Percentiles rank a stretch among this genome's conserved stretches.
Conservation (phyloP, 2,329 filamentous ascomycete genomes). For the Dactylonectria estremocensis region DNA sequence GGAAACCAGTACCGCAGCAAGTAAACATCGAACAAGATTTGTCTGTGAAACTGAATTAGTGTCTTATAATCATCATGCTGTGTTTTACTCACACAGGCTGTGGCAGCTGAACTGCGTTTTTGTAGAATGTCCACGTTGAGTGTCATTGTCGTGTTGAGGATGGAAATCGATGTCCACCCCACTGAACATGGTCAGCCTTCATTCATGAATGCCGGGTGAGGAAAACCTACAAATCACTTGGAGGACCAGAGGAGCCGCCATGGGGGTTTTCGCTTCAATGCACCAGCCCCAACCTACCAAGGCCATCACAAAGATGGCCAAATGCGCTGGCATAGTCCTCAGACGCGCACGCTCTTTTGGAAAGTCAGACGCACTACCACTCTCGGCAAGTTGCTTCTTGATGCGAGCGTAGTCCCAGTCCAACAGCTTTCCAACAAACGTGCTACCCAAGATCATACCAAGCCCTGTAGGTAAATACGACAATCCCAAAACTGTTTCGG, state of each 20-base stretch:
- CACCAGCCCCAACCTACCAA: slow-evolving; percentile 28
- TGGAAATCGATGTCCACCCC: slow-evolving; percentile 30
- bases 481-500: slow-evolving; percentile 51
- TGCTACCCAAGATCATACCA: slow-evolving; percentile 63
- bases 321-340: slow-evolving; percentile 19
- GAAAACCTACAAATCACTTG: slow-evolving; percentile 26
- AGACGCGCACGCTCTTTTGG: slow-evolving; percentile 26
- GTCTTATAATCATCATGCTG: not conserved
- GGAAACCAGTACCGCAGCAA: slow-evolving; percentile 29
- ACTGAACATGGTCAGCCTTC: slow-evolving; percentile 6
- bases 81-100: slow-evolving; percentile 22
- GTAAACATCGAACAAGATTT: slow-evolving; percentile 27
- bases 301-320: slow-evolving; percentile 25
- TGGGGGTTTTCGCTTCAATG: slow-evolving; percentile 12
- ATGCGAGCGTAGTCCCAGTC: slow-evolving; percentile 29
- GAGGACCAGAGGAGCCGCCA: slow-evolving; percentile 26
- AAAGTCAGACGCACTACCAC: not conserved
- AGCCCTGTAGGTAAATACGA: slow-evolving; percentile 44
- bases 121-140: slow-evolving; percentile 27
- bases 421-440: slow-evolving; percentile 52
- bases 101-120: slow-evolving; percentile 25
- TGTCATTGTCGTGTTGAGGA: slow-evolving; percentile 32
- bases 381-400: slow-evolving; percentile 8
- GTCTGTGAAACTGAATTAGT: slow-evolving; percentile 2
- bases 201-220: not conserved